Evolutionary conservation across 768 basidiomycete species (phyloP).

Genomic region (Auricularia sp.): DNA sequence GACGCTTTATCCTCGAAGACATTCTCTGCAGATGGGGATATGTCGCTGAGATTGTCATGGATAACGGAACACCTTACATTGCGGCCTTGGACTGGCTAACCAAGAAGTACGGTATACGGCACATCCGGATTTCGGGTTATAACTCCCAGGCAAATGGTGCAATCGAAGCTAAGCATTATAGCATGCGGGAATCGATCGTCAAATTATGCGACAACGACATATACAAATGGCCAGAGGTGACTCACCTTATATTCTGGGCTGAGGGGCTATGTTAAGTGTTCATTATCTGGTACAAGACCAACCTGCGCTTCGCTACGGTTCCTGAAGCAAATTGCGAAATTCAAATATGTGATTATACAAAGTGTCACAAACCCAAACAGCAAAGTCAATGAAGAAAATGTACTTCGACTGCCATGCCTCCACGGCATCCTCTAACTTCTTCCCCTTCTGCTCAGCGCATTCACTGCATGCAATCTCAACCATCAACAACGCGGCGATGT

Average conservation of each 20-base stretch:
- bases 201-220: slow-evolving; percentile 21
- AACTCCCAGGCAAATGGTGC: slow-evolving; percentile 31
- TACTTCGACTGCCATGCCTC: too few species aligned
- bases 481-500: too few species aligned
- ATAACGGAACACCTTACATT: slow-evolving; percentile 12
- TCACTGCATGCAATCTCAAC: too few species aligned
- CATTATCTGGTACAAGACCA: too few species aligned
- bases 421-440: too few species aligned
- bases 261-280: too few species aligned
- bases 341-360: too few species aligned
- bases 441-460: too few species aligned
- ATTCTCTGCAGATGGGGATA: slow-evolving; percentile 12
- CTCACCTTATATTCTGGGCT: slow-evolving; percentile 25
- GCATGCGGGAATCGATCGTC: slow-evolving; percentile 18
- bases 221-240: slow-evolving; percentile 8
- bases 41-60: slow-evolving; percentile 12
- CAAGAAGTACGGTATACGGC: slow-evolving; percentile 5
- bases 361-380: too few species aligned
- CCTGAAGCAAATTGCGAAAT: too few species aligned
- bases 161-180: slow-evolving; percentile 25
- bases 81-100: slow-evolving; percentile 8
- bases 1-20: slow-evolving; percentile 13
- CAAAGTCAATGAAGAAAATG: too few species aligned
- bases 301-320: too few species aligned
- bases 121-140: slow-evolving; percentile 30